A percentile compares a stretch with the other conserved stretches of the same genome.
These are phyloP conservation scores for Discostella pseudostelligera DNA, from an alignment of 108 stramenopile species.

Conservation along the genomic window DNA sequence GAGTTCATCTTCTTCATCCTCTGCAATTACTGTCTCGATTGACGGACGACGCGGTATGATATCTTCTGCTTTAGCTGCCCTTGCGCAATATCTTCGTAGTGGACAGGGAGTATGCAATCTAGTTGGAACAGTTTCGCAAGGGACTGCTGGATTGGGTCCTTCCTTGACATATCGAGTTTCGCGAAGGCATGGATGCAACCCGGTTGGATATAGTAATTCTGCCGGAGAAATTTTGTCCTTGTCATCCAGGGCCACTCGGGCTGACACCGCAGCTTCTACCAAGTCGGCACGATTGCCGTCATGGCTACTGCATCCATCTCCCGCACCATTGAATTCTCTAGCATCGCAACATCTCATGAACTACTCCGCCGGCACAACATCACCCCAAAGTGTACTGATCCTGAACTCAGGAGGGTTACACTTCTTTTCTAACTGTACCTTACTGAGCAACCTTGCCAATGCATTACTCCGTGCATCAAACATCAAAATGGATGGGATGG, in stretches of 20 bases:
- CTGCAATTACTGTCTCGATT: slow-evolving; percentile 32
- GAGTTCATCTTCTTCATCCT: slow-evolving; percentile 9
- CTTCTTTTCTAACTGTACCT: slow-evolving; percentile 55
- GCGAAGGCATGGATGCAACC: slow-evolving; percentile 40
- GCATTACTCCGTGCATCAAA: slow-evolving; percentile 59
- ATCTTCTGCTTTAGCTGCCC: slow-evolving; percentile 33
- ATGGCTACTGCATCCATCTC: slow-evolving; percentile 66
- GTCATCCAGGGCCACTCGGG: not conserved
- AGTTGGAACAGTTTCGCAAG: slow-evolving; percentile 24
- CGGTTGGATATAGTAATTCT: slow-evolving; percentile 66
- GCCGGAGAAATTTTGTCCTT: slow-evolving; percentile 41
- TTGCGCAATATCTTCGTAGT: slow-evolving; percentile 46
- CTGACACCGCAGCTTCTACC: slow-evolving; percentile 3
- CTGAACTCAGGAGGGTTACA: slow-evolving; percentile 82
- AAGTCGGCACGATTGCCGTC: slow-evolving; percentile 69
- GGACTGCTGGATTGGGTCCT: slow-evolving; percentile 17
- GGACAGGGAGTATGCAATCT: slow-evolving; percentile 24
- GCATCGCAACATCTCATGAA: slow-evolving; percentile 59
- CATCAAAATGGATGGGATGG: slow-evolving; percentile 50
- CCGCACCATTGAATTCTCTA: slow-evolving; percentile 60
- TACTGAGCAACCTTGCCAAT: slow-evolving; percentile 52
- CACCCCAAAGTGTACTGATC: slow-evolving; percentile 43
- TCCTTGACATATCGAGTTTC: slow-evolving; percentile 39
- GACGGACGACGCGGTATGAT: slow-evolving; percentile 36
- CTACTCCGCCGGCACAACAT: slow-evolving; percentile 16